Percentiles rank a stretch among this genome's conserved stretches.
These are phyloP conservation scores for Vararia minispora DNA, from an alignment of 768 basidiomycete species.

Conservation along the genomic window DNA sequence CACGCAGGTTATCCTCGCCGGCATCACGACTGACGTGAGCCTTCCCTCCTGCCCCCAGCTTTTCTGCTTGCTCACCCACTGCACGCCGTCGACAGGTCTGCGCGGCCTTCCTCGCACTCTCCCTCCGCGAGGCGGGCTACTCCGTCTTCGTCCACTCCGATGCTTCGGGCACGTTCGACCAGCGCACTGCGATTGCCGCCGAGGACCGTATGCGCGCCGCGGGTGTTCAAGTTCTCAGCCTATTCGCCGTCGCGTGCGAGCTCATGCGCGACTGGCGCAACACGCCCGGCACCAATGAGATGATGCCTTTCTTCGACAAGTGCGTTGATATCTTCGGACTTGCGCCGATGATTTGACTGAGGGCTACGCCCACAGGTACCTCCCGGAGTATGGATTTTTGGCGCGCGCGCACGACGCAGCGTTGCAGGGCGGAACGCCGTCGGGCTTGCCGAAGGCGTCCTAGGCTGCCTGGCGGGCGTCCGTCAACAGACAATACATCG, in stretches of 20 bases:
- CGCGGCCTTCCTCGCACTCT: slow-evolving; percentile 36
- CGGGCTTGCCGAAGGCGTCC: no score
- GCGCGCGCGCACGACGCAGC: slow-evolving; percentile 23
- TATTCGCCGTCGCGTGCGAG: slow-evolving; percentile 33
- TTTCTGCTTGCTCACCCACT: background rate
- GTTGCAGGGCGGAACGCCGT: slow-evolving; percentile 18
- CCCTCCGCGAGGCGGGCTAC: slow-evolving; percentile 33
- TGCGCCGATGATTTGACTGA: background rate
- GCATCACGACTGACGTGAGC: slow-evolving; percentile 37
- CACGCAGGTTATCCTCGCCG: slow-evolving; percentile 38
- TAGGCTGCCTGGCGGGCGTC: no score
- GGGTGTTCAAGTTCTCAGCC: slow-evolving; percentile 33
- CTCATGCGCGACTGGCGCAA: slow-evolving; percentile 42
- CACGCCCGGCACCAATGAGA: slow-evolving; percentile 30
- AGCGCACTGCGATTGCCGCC: slow-evolving; percentile 30
- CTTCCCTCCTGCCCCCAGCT: background rate
- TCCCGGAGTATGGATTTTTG: slow-evolving; percentile 22
- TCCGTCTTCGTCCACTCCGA: slow-evolving; percentile 37
- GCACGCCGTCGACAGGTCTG: no score
- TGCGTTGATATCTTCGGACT: slow-evolving; percentile 18
- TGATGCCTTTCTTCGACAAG: slow-evolving; percentile 36
- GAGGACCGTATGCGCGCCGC: slow-evolving; percentile 38
- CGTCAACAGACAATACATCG: no score
- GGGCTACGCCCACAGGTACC: slow-evolving; percentile 18
- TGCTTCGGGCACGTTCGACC: slow-evolving; percentile 31